Evolutionary conservation across 169 alveolate genomes (phyloP).

Genomic region (Theileria orientalis): DNA sequence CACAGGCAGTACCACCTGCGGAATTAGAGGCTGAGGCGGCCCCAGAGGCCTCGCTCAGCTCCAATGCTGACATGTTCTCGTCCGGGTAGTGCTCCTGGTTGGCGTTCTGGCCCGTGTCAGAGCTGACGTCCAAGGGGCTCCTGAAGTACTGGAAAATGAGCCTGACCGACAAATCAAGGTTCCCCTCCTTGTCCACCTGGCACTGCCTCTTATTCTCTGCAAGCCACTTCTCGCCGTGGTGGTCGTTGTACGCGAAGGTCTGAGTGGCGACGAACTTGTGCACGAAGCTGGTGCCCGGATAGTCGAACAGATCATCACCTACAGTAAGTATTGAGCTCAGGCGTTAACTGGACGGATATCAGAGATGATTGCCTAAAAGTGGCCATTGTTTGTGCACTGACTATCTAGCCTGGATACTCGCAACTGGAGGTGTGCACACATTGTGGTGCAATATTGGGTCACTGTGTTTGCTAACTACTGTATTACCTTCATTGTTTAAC

Average conservation of each 20-base stretch:
- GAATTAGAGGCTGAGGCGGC: too few relatives aligned
- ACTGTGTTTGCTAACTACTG: background rate
- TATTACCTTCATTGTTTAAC: background rate
- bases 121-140: slow-evolving; percentile 3
- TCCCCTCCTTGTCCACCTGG: slow-evolving; percentile 27
- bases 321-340: too few relatives aligned
- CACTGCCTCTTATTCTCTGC: slow-evolving; percentile 18
- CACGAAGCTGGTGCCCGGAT: background rate
- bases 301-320: too few relatives aligned
- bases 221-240: slow-evolving; percentile 10
- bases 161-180: slow-evolving; percentile 29
- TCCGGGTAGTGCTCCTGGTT: background rate
- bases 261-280: background rate
- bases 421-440: too few relatives aligned
- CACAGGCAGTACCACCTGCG: too few relatives aligned
- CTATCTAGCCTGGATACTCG: too few relatives aligned
- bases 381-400: too few relatives aligned
- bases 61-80: background rate
- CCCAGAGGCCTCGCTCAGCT: background rate
- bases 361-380: too few relatives aligned
- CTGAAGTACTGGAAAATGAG: slow-evolving; percentile 55
- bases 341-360: too few relatives aligned
- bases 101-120: background rate
- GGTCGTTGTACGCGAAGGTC: slow-evolving; percentile 16
- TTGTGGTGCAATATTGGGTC: background rate